Base-by-base conservation (phyloP, 163 green algal genomes). In the Scenedesmus sp. region DNA sequence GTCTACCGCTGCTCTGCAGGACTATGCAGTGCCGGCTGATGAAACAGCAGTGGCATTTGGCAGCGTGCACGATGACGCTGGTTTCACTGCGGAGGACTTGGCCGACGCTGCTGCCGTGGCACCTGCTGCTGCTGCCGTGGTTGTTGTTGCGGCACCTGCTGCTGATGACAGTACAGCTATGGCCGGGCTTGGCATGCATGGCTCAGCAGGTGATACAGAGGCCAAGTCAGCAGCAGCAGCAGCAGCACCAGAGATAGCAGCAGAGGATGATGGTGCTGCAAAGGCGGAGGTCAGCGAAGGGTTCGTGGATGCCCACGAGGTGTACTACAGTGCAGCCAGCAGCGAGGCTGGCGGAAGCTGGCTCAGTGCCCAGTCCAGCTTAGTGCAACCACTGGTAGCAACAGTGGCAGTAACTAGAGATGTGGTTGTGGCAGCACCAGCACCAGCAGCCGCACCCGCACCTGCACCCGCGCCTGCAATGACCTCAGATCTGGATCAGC, bases 51-150 rank as follows among this genome's bases (percentile, higher is more conserved):
- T 40, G 24, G 65, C 30, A 24, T 76, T 76, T 76, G 65, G 65
- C 65, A 76, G 65, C 65, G 40, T 76, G 65, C 65, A 76, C 26
- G 65, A 76, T 76, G 65, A 76, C 18, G 65, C n/a, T n/a, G n/a
- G 65, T 1, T 76, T 76, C 26, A 73, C 81, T 46, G 20, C 56
- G n/a, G 56, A 70, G 13, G 56, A 70, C 1, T 70, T 70, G 56
- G 56, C 56, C 6, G 56, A 2, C n/a, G 46, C 81, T 37, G 20
- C n/a, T 18, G 81, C 42, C 37, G 18, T 85, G 16, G 43, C n/a
- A 20, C 15, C 79, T 68, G 6, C 43, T 85, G 79, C 79, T 85
- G 44, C 30, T 76, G 65, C 65, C 26, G 30, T 0, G 37, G 59
- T 1, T 72, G 59, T 12, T 76, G n/a, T 22, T 72, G 81, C 6